Base-by-base conservation (phyloP, 202 grass and related monocot genomes). In the Carex arenaria region DNA sequence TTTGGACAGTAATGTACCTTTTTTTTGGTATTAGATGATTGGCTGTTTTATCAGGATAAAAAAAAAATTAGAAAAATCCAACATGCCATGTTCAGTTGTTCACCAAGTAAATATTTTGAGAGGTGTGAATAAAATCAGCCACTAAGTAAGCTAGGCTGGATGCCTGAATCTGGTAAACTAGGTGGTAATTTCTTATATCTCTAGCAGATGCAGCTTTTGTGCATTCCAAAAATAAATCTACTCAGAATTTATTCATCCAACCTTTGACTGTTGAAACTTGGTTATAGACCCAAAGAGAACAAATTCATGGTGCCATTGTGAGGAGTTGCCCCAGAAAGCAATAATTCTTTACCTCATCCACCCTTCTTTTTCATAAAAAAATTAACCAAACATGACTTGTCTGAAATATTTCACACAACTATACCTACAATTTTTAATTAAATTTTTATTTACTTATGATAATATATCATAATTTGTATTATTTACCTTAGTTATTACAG, bases 281-380 rank as follows among this genome's bases (percentile, higher is more conserved):
- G 79, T 82, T 63, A 82, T 52, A 68, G 79, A 82, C 80, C 80
- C 80, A 82, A 82, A 82, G 80, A 56, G 80, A 82, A 82, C 80
- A 82, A 67, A 82, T 82, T 82, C 23, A 82, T 68, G 63, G 80
- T 82, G 80, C 80, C 80, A 82, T 82, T 67, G 45, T 82, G 64
- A 69, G 64, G 38, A 47, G 54, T 61, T 54, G 49, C 51, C 63
- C 63, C 64, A 82, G 10, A 82, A 82, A 67, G 62, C 63, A 54
- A 82, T 22, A 56, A 32, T 76, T 76, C 51, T 76, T 76, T 76
- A 56, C 51, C 13, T 76, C 55, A 76, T 76, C 51, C 56, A 8
- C 23, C 42, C 61, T 22, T 65, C 28, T 54, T 82, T 52, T 9
- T 36, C 9, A 5, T 61, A 82, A 26, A 30, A 36, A 55, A 32